phyloP scores from a whole-genome alignment of 805 yeast species.

The Candida ascalaphidarum region DNA sequence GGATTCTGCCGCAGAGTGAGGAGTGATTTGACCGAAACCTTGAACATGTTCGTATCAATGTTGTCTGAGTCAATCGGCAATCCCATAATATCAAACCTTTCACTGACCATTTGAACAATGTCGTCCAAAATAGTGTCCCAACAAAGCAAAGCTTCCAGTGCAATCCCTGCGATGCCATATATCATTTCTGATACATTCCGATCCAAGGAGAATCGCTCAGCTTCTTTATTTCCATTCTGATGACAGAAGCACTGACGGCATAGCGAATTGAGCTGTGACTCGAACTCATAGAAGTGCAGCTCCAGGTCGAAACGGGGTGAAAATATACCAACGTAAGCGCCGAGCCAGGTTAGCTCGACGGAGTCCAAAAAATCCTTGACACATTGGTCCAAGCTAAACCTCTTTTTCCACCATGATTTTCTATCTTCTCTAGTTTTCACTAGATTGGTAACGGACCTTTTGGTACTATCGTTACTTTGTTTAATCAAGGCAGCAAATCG shows the following conservation, averaged over 20 bases:
- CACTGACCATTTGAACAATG: too few relatives aligned
- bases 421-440: conserved; percentile 54
- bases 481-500: conserved; percentile 38
- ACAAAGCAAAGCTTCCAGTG: too few relatives aligned
- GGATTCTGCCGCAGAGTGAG: too few relatives aligned
- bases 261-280: conserved; percentile 8
- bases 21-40: too few relatives aligned
- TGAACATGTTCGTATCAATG: too few relatives aligned
- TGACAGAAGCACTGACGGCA: conserved; percentile 1
- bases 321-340: conserved; percentile 67
- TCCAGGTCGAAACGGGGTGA: conserved; percentile 18
- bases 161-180: too few relatives aligned
- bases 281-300: conserved; percentile 9
- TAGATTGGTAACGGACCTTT: conserved; percentile 39
- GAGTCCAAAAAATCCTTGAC: conserved; percentile 44
- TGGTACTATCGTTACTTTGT: conserved; percentile 56
- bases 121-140: too few relatives aligned
- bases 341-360: conserved; percentile 65
- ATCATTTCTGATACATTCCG: too few relatives aligned
- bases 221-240: too few relatives aligned
- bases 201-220: too few relatives aligned
- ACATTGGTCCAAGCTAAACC: conserved; percentile 54
- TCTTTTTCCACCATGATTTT: conserved; percentile 67
- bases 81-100: too few relatives aligned
- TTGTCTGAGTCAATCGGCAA: too few relatives aligned